Evolutionary conservation across 129 eudicot genomes (phyloP).

Genomic region (Pseudognaphalium luteoalbum): DNA sequence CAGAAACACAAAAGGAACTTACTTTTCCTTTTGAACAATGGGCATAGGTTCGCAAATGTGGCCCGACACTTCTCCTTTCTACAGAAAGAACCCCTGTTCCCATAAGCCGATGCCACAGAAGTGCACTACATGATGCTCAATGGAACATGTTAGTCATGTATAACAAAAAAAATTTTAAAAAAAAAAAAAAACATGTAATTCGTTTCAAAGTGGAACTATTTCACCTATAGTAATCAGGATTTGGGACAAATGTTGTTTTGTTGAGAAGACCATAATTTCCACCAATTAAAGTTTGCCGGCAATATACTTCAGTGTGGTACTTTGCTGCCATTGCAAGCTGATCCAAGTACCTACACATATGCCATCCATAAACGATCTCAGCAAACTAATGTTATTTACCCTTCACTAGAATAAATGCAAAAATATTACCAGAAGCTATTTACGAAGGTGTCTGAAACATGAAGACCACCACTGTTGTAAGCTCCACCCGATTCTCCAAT

Average conservation of each 20-base stretch:
- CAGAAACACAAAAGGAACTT: conserved; percentile 29
- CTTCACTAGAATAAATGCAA: neutral
- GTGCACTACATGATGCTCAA: conserved; percentile 53
- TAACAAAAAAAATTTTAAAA: neutral
- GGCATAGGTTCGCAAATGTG: conserved; percentile 81
- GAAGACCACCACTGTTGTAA: conserved; percentile 78
- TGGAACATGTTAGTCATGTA: conserved; percentile 9
- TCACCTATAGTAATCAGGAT: conserved; percentile 94
- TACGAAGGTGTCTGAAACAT: conserved; percentile 74
- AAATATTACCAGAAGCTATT: conserved; percentile 84
- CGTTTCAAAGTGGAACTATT: neutral
- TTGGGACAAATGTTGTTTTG: conserved; percentile 66
- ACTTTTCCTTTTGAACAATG: conserved; percentile 94
- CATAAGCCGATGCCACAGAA: conserved; percentile 84
- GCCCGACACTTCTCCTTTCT: conserved; percentile 54
- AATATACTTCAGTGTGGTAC: conserved; percentile 74
- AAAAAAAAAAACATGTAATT: neutral
- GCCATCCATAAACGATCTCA: conserved; percentile 16
- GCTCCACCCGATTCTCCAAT: conserved; percentile 97
- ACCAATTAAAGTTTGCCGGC: conserved; percentile 90
- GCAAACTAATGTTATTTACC: neutral
- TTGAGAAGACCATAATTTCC: conserved; percentile 91
- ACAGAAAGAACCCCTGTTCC: conserved; percentile 83
- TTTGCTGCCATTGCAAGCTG: conserved; percentile 90
- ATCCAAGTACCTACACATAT: conserved; percentile 75